Conservation (phyloP, 75 land plant genomes). For the Larix kaempferi region DNA sequence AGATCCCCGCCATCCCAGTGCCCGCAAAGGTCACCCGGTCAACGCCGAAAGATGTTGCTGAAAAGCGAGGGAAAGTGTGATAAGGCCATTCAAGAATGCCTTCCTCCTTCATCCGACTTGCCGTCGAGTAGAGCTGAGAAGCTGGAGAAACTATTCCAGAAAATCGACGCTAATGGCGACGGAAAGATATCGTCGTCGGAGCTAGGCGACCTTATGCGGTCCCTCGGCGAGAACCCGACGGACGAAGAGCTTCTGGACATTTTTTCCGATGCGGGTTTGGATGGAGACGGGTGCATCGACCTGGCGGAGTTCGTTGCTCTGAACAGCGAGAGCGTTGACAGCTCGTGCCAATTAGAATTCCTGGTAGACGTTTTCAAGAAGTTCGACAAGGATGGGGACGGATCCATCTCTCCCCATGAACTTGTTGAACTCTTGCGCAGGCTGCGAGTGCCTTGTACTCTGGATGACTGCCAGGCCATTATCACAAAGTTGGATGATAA, state of each 20-base stretch:
- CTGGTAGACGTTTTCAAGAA: conserved; percentile 59
- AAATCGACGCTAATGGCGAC: neutral
- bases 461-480: too few species aligned
- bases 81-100: too few species aligned
- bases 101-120: too few species aligned
- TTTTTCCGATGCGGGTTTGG: conserved; percentile 54
- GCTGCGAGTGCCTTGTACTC: neutral
- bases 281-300: conserved; percentile 69
- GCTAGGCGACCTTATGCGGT: conserved; percentile 51
- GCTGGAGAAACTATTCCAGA: too few species aligned
- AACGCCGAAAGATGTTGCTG: too few species aligned
- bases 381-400: conserved; percentile 61
- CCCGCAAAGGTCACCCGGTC: too few species aligned
- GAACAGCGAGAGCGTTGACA: conserved; percentile 37
- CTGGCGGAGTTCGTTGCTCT: conserved; percentile 63
- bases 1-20: too few species aligned
- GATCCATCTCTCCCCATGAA: conserved; percentile 38
- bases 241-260: conserved; percentile 61
- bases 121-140: too few species aligned
- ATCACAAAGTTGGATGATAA: too few species aligned
- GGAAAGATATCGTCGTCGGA: conserved; percentile 56
- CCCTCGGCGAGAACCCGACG: conserved; percentile 51
- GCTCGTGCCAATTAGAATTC: conserved; percentile 42
- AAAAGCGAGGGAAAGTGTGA: too few species aligned
- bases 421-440: too few species aligned